These are phyloP conservation scores for Passiflora organensis DNA, from an alignment of 345 rosid species.

Conservation along the genomic window DNA sequence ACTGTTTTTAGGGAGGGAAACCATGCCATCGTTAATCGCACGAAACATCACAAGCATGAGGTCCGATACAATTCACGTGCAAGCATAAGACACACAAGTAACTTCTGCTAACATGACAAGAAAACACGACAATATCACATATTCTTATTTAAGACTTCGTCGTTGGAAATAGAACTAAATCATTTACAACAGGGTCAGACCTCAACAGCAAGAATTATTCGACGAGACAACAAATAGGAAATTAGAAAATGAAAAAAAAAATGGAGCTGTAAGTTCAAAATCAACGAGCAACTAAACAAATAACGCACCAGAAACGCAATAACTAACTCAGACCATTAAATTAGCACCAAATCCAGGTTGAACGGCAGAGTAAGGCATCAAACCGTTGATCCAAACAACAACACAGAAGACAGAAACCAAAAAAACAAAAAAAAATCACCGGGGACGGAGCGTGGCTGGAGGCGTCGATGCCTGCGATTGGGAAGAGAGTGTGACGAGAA, in stretches of 20 bases:
- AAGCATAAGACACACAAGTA: no score
- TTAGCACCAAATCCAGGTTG: slow-evolving; percentile 6
- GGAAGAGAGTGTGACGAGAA: slow-evolving; percentile 20
- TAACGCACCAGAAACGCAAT: background rate
- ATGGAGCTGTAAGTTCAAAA: background rate
- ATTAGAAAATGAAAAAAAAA: background rate
- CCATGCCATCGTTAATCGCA: background rate
- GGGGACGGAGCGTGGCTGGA: slow-evolving; percentile 10
- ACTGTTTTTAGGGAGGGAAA: no score
- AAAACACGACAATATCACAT: no score
- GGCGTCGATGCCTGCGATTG: slow-evolving; percentile 13
- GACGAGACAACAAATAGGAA: no score
- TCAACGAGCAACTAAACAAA: background rate
- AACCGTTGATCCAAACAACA: background rate
- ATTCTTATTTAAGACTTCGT: no score
- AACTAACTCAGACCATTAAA: background rate
- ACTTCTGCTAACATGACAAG: no score
- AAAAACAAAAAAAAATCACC: slow-evolving; percentile 2
- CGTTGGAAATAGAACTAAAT: no score
- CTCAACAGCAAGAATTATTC: no score
- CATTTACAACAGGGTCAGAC: no score
- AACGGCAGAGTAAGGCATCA: background rate
- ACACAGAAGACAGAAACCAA: background rate
- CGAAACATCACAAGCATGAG: background rate
- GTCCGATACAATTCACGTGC: background rate